Percentiles rank a stretch among this genome's conserved stretches.
These are phyloP conservation scores for Paramyrothecium sp. DNA, from an alignment of 2,329 filamentous ascomycete species.

Conservation along the genomic window DNA sequence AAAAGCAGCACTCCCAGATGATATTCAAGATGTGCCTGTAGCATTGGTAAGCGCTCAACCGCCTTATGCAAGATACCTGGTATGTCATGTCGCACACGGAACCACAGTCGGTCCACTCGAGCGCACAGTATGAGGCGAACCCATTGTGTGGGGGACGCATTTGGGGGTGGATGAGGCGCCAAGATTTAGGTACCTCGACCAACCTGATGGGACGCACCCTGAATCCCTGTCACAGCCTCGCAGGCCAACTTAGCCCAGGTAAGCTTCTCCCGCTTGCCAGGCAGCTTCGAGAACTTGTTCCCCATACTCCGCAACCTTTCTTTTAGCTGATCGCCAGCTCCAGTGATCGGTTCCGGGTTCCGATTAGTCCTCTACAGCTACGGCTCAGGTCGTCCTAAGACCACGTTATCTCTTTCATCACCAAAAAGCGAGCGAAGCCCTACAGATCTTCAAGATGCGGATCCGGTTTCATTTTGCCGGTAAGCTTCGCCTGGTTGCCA, in stretches of 20 bases:
- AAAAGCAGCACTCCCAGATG: too few relatives aligned
- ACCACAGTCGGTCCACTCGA: background rate
- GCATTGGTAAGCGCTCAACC: too few relatives aligned
- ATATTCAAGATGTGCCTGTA: too few relatives aligned
- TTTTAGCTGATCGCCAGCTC: background rate
- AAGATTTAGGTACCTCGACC: background rate
- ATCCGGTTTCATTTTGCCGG: slow-evolving; percentile 88
- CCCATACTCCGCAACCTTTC: background rate
- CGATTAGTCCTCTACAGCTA: too few relatives aligned
- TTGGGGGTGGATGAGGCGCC: background rate
- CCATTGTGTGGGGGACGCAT: background rate
- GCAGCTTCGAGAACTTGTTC: background rate
- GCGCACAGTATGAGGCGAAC: background rate
- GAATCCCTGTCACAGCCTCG: slow-evolving; percentile 2
- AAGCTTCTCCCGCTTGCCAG: background rate
- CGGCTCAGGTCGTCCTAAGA: too few relatives aligned
- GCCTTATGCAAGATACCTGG: too few relatives aligned
- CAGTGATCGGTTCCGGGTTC: background rate
- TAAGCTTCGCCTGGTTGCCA: slow-evolving; percentile 38
- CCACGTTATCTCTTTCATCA: too few relatives aligned
- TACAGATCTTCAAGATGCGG: slow-evolving; percentile 57
- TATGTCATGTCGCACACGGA: background rate
- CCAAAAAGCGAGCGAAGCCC: background rate
- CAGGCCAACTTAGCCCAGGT: slow-evolving; percentile 7
- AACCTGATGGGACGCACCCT: slow-evolving; percentile 1